Percentiles rank a stretch among this genome's conserved stretches.
Conservation (phyloP, 2,329 filamentous ascomycete genomes). For the Aspergillus sp. region DNA sequence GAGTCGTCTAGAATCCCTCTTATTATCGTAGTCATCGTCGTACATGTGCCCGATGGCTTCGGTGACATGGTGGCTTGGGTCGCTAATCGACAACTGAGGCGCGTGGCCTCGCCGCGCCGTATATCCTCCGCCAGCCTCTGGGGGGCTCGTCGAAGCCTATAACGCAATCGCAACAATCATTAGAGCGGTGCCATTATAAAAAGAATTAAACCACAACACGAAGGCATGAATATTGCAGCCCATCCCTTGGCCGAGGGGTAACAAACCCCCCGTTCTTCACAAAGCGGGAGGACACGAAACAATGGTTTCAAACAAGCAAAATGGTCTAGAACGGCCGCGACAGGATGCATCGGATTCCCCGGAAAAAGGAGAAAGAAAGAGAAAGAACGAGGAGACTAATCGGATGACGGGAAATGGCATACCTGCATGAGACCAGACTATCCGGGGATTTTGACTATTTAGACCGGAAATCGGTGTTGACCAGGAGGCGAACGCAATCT, state of each 20-base stretch:
- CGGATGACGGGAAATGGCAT: slow-evolving; percentile 19
- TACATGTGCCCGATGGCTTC: slow-evolving; percentile 92
- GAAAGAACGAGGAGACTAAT: slow-evolving; percentile 1
- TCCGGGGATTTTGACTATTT: slow-evolving; percentile 23
- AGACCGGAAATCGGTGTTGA: slow-evolving; percentile 27
- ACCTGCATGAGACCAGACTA: slow-evolving; percentile 41
- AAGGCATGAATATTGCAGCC: background rate
- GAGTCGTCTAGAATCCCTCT: slow-evolving; percentile 64
- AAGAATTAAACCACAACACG: background rate
- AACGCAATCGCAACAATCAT: slow-evolving; percentile 10
- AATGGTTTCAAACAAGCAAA: background rate
- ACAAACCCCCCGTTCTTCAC: background rate
- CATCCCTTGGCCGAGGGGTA: slow-evolving; percentile 8
- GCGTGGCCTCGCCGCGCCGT: slow-evolving; percentile 57
- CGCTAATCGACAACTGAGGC: slow-evolving; percentile 70
- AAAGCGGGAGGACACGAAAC: background rate
- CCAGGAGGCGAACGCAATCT: slow-evolving; percentile 23
- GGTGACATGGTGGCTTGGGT: slow-evolving; percentile 90
- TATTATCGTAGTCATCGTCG: slow-evolving; percentile 67
- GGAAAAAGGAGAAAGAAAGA: background rate
- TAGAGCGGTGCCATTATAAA: background rate
- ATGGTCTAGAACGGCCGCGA: background rate
- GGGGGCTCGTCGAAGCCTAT: slow-evolving; percentile 43
- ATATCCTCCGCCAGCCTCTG: slow-evolving; percentile 47
- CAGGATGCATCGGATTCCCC: background rate